Conservation (phyloP, 169 alveolate species). For the Plasmodium falciparum region DNA sequence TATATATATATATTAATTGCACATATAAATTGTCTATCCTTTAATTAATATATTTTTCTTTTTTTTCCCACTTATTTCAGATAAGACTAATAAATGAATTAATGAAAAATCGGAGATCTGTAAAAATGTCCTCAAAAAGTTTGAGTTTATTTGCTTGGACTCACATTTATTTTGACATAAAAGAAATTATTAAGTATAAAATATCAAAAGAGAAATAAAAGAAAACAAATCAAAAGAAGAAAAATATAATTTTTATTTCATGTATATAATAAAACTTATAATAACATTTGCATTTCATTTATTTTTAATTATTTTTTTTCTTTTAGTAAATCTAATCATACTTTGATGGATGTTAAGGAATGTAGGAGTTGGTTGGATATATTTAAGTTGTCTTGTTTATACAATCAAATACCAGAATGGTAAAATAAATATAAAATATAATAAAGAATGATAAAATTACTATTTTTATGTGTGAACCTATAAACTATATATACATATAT, state of each 20-base stretch:
- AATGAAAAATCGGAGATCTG: slow-evolving; percentile 64
- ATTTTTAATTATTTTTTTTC: background rate
- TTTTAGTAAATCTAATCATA: slow-evolving; percentile 58
- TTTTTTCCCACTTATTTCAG: background rate
- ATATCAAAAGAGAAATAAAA: slow-evolving; percentile 7
- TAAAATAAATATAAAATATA: slow-evolving; percentile 3
- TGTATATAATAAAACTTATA: background rate
- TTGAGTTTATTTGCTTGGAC: slow-evolving; percentile 76
- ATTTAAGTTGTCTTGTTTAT: slow-evolving; percentile 60
- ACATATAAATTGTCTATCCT: background rate
- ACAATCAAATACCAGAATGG: slow-evolving; percentile 75
- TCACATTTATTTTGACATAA: slow-evolving; percentile 56
- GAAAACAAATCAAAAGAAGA: background rate
- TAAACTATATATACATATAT: background rate
- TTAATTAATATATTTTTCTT: background rate
- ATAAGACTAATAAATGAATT: slow-evolving; percentile 74
- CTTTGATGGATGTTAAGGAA: slow-evolving; percentile 48
- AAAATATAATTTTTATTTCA: background rate
- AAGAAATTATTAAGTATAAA: slow-evolving; percentile 52
- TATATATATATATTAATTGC: background rate
- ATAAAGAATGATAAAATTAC: background rate
- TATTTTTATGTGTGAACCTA: background rate
- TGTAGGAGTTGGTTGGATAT: slow-evolving; percentile 70
- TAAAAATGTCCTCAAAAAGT: slow-evolving; percentile 64
- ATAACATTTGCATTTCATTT: background rate